These are phyloP conservation scores for Nyssa sinensis DNA, from an alignment of 148 eudicot genomes.

Conservation along the genomic window DNA sequence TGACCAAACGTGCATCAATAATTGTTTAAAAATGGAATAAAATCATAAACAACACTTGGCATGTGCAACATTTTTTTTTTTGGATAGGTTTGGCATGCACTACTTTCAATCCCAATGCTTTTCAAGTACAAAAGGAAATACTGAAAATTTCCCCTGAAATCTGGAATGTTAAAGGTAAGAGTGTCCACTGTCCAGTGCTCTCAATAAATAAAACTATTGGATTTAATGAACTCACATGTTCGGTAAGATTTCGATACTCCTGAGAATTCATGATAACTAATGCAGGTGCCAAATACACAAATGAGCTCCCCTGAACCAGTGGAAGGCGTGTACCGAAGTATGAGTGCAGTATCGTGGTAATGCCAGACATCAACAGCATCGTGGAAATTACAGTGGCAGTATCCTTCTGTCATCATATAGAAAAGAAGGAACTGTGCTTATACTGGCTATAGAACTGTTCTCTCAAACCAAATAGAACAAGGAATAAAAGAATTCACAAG, in stretches of 20 bases:
- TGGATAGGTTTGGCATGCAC: too few relatives aligned
- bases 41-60: background rate
- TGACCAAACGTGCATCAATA: conserved; percentile 28
- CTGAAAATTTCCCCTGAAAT: background rate
- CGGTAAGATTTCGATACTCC: conserved; percentile 80
- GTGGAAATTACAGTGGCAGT: conserved; percentile 85
- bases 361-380: conserved; percentile 79
- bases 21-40: background rate
- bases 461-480: background rate
- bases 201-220: background rate
- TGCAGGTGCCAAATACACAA: conserved; percentile 91
- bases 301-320: conserved; percentile 93
- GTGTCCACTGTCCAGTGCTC: background rate
- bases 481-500: conserved; percentile 4
- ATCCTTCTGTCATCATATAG: conserved; percentile 63
- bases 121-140: background rate
- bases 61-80: too few relatives aligned
- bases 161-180: background rate
- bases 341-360: conserved; percentile 77
- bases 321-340: conserved; percentile 97
- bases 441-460: background rate
- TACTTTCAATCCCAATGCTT: background rate
- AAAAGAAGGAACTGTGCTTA: conserved; percentile 13
- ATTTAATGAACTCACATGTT: conserved; percentile 58
- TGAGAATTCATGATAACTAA: conserved; percentile 77